Percentiles rank a stretch among this genome's conserved stretches.
These are phyloP conservation scores for Thraustochytrium sp. DNA, from an alignment of 352 stramenopile genomes.

Conservation along the genomic window DNA sequence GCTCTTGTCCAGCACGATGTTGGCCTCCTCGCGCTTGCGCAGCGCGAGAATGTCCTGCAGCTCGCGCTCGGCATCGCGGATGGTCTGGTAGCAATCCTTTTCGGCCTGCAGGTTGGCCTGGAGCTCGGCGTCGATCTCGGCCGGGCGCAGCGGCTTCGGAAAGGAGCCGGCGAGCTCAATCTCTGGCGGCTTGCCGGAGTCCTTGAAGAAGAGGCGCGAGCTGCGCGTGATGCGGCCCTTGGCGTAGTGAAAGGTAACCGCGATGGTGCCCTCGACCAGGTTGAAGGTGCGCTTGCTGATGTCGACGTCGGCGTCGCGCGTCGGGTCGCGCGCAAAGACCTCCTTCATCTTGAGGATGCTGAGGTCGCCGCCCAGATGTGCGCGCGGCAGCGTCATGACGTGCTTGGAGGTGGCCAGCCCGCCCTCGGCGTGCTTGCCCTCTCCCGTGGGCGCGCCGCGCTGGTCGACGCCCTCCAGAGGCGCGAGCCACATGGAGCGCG, in stretches of 20 bases:
- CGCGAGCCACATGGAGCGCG: conserved; percentile 66
- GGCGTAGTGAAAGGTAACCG: conserved; percentile 80
- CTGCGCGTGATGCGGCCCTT: conserved; percentile 80
- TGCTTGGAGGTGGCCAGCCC: neutral
- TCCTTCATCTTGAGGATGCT: conserved; percentile 85
- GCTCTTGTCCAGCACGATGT: conserved; percentile 69
- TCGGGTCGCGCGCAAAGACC: conserved; percentile 66
- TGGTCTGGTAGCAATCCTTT: conserved; percentile 79
- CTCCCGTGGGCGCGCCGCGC: neutral
- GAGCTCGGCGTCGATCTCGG: conserved; percentile 25
- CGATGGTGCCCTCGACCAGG: conserved; percentile 75
- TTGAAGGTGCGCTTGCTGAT: conserved; percentile 81
- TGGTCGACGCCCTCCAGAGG: neutral
- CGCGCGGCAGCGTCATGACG: neutral
- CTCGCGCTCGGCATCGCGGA: conserved; percentile 76
- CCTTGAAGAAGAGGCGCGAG: conserved; percentile 69
- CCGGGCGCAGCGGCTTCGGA: neutral
- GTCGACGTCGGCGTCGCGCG: conserved; percentile 54
- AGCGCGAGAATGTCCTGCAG: conserved; percentile 80
- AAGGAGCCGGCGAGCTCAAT: conserved; percentile 22
- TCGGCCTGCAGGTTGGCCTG: neutral
- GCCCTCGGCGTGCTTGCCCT: neutral
- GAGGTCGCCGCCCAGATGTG: conserved; percentile 28
- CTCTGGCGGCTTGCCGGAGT: conserved; percentile 4
- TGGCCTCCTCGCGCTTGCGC: conserved; percentile 74